Conservation (phyloP, 2,329 filamentous ascomycete genomes). For the Esteya vermicola region DNA sequence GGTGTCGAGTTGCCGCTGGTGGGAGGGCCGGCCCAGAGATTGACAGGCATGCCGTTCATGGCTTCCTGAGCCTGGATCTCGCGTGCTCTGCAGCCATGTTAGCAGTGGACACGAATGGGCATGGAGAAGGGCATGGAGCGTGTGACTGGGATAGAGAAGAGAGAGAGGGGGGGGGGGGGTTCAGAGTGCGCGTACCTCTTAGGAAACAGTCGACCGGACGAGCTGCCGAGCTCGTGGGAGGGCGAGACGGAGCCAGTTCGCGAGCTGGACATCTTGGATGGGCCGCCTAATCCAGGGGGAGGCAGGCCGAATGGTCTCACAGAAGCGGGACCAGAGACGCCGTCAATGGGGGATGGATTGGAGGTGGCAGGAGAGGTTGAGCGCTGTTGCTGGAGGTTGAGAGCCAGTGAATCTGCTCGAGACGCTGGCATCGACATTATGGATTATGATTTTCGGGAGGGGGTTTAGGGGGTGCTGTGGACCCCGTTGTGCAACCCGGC, state of each 20-base stretch:
- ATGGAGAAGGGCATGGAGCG: too few relatives aligned
- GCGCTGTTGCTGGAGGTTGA: conserved; percentile 56
- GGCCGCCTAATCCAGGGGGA: conserved; percentile 44
- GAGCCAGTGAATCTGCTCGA: conserved; percentile 74
- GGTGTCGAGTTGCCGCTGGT: conserved; percentile 95
- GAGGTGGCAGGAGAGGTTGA: conserved; percentile 69
- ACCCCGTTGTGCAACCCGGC: neutral
- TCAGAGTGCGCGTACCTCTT: conserved; percentile 64
- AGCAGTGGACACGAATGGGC: too few relatives aligned
- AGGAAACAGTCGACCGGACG: conserved; percentile 67
- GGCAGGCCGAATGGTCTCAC: conserved; percentile 58
- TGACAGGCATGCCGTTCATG: conserved; percentile 49
- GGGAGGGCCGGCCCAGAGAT: conserved; percentile 87
- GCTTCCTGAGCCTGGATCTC: conserved; percentile 97
- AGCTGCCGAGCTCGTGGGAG: conserved; percentile 74
- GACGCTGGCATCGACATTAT: conserved; percentile 94
- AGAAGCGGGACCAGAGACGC: conserved; percentile 36
- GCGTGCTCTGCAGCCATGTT: conserved; percentile 55
- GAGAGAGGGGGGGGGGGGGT: neutral
- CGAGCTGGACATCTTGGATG: conserved; percentile 44
- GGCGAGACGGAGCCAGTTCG: conserved; percentile 90
- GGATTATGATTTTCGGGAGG: conserved; percentile 48
- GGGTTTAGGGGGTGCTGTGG: neutral
- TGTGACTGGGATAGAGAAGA: neutral
- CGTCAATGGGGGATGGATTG: conserved; percentile 61